Percentiles rank a stretch among this genome's conserved stretches.
Evolutionary conservation across 805 yeast species (phyloP).

Genomic region (Cyberlindnera xishuangbannaensis): DNA sequence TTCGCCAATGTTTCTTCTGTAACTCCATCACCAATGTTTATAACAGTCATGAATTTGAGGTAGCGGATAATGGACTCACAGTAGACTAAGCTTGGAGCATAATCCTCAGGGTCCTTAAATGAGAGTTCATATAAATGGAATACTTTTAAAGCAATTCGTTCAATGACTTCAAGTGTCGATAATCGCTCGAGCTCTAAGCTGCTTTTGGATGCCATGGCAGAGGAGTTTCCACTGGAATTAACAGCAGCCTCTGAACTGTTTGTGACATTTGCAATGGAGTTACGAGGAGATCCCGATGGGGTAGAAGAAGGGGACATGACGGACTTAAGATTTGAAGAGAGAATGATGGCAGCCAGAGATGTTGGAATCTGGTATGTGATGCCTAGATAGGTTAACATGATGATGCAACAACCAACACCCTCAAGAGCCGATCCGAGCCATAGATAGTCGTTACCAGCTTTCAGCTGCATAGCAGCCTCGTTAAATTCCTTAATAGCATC

Average conservation of each 20-base stretch:
- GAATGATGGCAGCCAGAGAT: slow-evolving; percentile 25
- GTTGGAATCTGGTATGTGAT: slow-evolving; percentile 39
- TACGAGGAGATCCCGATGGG: slow-evolving; percentile 44
- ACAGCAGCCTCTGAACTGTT: neutral
- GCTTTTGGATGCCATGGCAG: slow-evolving; percentile 1
- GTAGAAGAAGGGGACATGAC: slow-evolving; percentile 18
- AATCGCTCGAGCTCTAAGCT: slow-evolving; percentile 18
- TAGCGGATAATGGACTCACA: slow-evolving; percentile 66
- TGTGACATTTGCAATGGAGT: slow-evolving; percentile 33
- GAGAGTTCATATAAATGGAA: slow-evolving; percentile 45
- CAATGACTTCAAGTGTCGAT: slow-evolving; percentile 31
- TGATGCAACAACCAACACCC: slow-evolving; percentile 61
- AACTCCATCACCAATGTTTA: slow-evolving; percentile 45
- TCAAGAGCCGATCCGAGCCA: slow-evolving; percentile 92
- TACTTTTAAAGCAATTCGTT: slow-evolving; percentile 33
- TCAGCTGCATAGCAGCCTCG: slow-evolving; percentile 61
- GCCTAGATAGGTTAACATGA: slow-evolving; percentile 53
- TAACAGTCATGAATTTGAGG: slow-evolving; percentile 50
- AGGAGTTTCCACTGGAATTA: neutral
- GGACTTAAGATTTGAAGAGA: slow-evolving; percentile 27
- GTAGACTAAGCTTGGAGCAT: slow-evolving; percentile 75
- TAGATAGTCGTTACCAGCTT: slow-evolving; percentile 62
- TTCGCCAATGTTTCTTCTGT: slow-evolving; percentile 35
- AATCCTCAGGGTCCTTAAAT: slow-evolving; percentile 56
- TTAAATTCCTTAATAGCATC: slow-evolving; percentile 69